These are phyloP conservation scores for Aspergillus viridinutans DNA, from an alignment of 2,329 filamentous ascomycete species.

Conservation along the genomic window DNA sequence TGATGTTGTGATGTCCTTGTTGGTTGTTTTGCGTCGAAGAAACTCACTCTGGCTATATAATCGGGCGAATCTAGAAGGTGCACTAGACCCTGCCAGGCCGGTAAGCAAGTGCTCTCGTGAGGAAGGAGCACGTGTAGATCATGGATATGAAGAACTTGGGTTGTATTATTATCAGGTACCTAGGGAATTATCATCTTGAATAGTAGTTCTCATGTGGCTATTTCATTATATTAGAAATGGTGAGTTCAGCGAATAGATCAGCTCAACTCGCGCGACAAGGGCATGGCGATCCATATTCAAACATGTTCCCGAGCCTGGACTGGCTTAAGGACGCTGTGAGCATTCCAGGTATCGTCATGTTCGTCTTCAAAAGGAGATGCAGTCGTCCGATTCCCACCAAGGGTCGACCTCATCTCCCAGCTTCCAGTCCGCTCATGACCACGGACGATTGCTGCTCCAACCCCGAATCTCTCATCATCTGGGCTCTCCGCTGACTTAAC, in stretches of 20 bases:
- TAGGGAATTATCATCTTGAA: neutral
- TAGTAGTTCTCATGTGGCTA: neutral
- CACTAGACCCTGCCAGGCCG: neutral
- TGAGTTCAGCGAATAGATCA: neutral
- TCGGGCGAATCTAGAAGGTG: neutral
- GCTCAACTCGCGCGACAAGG: neutral
- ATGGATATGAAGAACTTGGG: neutral
- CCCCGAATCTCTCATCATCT: conserved; percentile 17
- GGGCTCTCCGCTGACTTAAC: conserved; percentile 29
- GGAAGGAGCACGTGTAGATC: neutral
- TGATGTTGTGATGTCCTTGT: neutral
- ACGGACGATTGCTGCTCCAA: conserved; percentile 20
- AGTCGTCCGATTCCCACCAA: conserved; percentile 10
- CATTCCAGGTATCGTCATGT: conserved; percentile 34
- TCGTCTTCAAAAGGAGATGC: conserved; percentile 45
- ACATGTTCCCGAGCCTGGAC: conserved; percentile 48
- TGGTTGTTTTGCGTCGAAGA: neutral
- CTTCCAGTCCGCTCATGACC: conserved; percentile 54
- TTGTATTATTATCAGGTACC: neutral
- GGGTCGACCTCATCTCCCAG: conserved; percentile 50
- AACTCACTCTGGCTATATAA: neutral
- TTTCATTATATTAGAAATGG: neutral
- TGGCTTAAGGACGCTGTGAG: conserved; percentile 38
- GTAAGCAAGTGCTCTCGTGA: neutral
- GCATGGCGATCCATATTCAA: conserved; percentile 29